A percentile compares a stretch with the other conserved stretches of the same genome.
Evolutionary conservation across 768 basidiomycete genomes (phyloP).

Genomic region (Boletus subcaerulescens): DNA sequence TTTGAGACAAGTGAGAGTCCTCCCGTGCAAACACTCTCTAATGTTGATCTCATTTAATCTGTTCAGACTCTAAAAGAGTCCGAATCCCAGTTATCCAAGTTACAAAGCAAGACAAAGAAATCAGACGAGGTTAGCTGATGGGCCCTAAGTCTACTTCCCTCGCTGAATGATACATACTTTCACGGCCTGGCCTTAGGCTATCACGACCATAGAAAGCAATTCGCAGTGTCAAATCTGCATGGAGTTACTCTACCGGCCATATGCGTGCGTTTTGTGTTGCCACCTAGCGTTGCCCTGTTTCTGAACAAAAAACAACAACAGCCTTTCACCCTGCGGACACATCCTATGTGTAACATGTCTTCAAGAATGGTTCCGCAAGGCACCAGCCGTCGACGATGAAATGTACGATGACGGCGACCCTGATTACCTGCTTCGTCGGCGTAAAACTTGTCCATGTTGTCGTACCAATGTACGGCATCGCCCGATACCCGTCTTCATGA

Average conservation of each 20-base stretch:
- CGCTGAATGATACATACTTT: not conserved
- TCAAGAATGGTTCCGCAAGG: constrained; percentile 75
- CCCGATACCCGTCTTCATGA: constrained; percentile 66
- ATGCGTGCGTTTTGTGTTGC: constrained; percentile 47
- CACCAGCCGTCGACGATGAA: constrained; percentile 48
- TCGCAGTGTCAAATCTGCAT: constrained; percentile 78
- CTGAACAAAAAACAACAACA: constrained; percentile 24
- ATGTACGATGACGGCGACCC: constrained; percentile 41
- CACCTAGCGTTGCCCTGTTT: not conserved
- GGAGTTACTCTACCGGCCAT: constrained; percentile 63
- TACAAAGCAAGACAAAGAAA: constrained; percentile 48
- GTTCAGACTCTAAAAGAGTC: constrained; percentile 44
- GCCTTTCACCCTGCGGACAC: constrained; percentile 75
- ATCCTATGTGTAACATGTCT: constrained; percentile 71
- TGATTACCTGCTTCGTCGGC: constrained; percentile 51
- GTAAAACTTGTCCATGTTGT: constrained; percentile 74
- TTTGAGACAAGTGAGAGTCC: constrained; percentile 36
- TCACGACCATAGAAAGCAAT: constrained; percentile 54
- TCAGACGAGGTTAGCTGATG: constrained; percentile 51
- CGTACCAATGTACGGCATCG: constrained; percentile 53
- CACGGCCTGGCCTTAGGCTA: constrained; percentile 36
- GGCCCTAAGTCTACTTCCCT: not conserved
- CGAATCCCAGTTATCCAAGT: constrained; percentile 41
- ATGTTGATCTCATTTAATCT: not conserved
- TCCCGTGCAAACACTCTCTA: not conserved